Evolutionary conservation across 1,284 basidiomycete genomes (phyloP).

Genomic region (Baeospora myosura): DNA sequence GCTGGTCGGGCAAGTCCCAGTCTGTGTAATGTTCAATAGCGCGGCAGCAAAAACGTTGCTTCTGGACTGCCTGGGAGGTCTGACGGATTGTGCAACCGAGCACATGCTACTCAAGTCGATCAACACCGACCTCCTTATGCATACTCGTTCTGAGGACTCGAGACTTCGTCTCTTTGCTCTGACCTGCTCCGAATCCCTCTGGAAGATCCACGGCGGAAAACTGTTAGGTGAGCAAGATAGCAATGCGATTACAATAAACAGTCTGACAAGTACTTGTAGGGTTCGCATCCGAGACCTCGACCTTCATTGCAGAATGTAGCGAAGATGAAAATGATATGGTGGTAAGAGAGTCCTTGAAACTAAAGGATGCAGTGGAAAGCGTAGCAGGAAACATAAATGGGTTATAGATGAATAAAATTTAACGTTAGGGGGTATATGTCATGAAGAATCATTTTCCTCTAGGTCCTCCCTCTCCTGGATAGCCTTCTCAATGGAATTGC

Average conservation of each 20-base stretch:
- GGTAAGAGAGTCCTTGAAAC: constrained; percentile 53
- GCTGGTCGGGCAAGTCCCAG: constrained; percentile 59
- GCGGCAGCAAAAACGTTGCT: constrained; percentile 34
- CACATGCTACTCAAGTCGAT: constrained; percentile 68
- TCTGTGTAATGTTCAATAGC: constrained; percentile 33
- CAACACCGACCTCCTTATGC: constrained; percentile 82
- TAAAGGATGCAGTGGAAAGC: constrained; percentile 63
- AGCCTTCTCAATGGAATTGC: too few species aligned
- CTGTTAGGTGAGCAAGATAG: constrained; percentile 50
- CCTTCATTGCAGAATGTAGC: constrained; percentile 77
- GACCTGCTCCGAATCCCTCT: constrained; percentile 62
- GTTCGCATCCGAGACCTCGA: constrained; percentile 68
- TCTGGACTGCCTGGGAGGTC: constrained; percentile 41
- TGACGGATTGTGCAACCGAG: constrained; percentile 53
- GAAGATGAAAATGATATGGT: constrained; percentile 80
- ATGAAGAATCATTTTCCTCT: too few species aligned
- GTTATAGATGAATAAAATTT: too few species aligned
- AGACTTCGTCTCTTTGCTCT: constrained; percentile 66
- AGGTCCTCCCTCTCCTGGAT: too few species aligned
- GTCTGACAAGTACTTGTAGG: too few species aligned
- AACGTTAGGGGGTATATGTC: too few species aligned
- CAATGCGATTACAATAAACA: too few species aligned
- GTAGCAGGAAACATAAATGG: constrained; percentile 67
- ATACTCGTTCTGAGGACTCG: constrained; percentile 76
- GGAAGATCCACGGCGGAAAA: constrained; percentile 72